Base-by-base conservation (phyloP, 805 yeast species). In the Grigorovia jiainica region DNA sequence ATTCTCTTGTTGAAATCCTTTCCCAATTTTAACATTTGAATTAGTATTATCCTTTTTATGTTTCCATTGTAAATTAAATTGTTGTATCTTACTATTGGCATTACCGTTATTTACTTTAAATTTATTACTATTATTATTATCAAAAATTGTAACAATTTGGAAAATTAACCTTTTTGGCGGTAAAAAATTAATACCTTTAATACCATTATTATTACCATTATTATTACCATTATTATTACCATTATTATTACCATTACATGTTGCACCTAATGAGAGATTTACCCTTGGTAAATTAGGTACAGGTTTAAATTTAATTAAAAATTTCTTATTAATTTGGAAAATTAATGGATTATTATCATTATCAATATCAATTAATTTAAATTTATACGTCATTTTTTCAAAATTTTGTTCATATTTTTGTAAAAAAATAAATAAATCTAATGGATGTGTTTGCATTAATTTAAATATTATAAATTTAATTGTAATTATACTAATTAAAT, bases 261-360 rank as follows among this genome's bases (percentile, higher is more conserved):
- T n/a, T n/a, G n/a, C n/a, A n/a, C n/a, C n/a, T n/a, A n/a, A n/a
- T n/a, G n/a, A n/a, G n/a, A n/a, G n/a, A n/a, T n/a, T n/a, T n/a
- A n/a, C n/a, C n/a, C n/a, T n/a, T n/a, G n/a, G n/a, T n/a, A n/a
- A n/a, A n/a, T 13, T 27, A 2, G 31, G 31, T 27, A 13, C 31
- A 13, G 15, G n/a, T 24, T 21, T 36, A 9, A 21, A 15, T n/a
- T 48, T 38, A 15, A 58, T 38, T 8, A 51, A 35, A 19, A 60
- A 52, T 38, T 49, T 53, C 36, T 47, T 57, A 36, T 52, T 53
- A 6, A 52, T 52, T 34, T 54, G 50, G 40, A 58, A 60, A 6
- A 49, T 18, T 13, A 58, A 18, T 7, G 42, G 44, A 7, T 27
- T 27, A 13, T 3, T 8, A 27, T 13, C 2, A 27, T 27, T 15